Percentiles rank a stretch among this genome's conserved stretches.
Evolutionary conservation across 768 basidiomycete species (phyloP).

Genomic region (Mycena chlorophos): DNA sequence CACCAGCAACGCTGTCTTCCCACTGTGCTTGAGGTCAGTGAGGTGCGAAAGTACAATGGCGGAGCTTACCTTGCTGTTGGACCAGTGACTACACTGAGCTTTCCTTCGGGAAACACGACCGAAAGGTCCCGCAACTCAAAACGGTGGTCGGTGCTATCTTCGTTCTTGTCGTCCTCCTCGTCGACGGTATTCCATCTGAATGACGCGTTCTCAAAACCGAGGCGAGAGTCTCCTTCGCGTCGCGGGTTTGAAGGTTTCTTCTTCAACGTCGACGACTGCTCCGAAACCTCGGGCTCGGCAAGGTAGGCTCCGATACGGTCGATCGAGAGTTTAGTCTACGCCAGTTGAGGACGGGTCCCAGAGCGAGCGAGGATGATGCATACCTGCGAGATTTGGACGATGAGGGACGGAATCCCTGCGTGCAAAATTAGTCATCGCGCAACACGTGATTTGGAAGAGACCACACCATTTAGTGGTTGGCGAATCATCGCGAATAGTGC

Average conservation of each 20-base stretch:
- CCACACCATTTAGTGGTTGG: slow-evolving; percentile 34
- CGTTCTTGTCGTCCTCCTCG: slow-evolving; percentile 16
- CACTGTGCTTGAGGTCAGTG: slow-evolving; percentile 36
- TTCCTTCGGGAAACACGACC: slow-evolving; percentile 69
- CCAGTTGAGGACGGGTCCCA: no score
- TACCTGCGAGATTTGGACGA: slow-evolving; percentile 66
- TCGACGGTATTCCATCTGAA: slow-evolving; percentile 57
- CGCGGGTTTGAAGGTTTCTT: slow-evolving; percentile 26
- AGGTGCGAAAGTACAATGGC: not conserved
- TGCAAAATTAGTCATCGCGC: slow-evolving; percentile 30
- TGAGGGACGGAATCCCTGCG: slow-evolving; percentile 71
- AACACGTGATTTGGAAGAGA: not conserved
- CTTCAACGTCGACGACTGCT: slow-evolving; percentile 67
- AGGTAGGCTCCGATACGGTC: slow-evolving; percentile 70
- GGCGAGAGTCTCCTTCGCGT: slow-evolving; percentile 35
- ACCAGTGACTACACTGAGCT: slow-evolving; percentile 72
- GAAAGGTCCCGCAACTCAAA: slow-evolving; percentile 72
- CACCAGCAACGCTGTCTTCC: slow-evolving; percentile 79
- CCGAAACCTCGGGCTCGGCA: slow-evolving; percentile 68
- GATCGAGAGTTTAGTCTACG: slow-evolving; percentile 63
- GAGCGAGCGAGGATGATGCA: no score
- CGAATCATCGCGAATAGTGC: slow-evolving; percentile 85
- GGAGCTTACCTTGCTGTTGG: slow-evolving; percentile 56
- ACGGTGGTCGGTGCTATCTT: slow-evolving; percentile 32
- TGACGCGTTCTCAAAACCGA: slow-evolving; percentile 59